Percentiles rank a stretch among this genome's conserved stretches.
Evolutionary conservation across 208 protist genomes (phyloP).

Genomic region (Naegleria fowleri): DNA sequence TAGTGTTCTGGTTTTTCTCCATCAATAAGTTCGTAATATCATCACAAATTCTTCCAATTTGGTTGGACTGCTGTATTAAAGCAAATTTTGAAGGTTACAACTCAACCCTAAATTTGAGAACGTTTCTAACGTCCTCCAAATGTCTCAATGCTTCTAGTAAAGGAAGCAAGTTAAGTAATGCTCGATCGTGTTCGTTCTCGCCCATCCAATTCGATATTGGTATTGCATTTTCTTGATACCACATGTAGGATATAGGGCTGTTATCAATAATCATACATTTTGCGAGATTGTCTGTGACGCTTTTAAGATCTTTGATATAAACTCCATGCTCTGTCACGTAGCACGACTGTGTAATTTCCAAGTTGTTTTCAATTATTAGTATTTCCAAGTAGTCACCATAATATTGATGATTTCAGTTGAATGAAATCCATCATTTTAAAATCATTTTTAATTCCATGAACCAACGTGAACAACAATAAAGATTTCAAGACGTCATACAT

Average conservation of each 20-base stretch:
- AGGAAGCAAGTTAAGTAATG: constrained; percentile 16
- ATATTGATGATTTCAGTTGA: too few relatives aligned
- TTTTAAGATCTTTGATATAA: constrained; percentile 12
- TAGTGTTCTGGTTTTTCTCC: too few relatives aligned
- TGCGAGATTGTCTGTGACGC: not conserved
- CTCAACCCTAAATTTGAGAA: not conserved
- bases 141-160: constrained; percentile 27
- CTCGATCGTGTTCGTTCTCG: not conserved
- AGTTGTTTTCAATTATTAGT: not conserved
- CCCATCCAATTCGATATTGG: not conserved
- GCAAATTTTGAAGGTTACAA: not conserved
- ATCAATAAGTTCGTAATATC: not conserved
- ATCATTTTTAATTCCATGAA: too few relatives aligned
- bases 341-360: not conserved
- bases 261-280: constrained; percentile 30
- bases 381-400: too few relatives aligned
- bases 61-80: not conserved
- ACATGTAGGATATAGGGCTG: not conserved
- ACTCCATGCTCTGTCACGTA: not conserved
- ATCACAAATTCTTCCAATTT: not conserved
- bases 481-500: too few relatives aligned
- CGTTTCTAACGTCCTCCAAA: not conserved
- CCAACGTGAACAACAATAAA: too few relatives aligned
- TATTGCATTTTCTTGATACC: constrained; percentile 26
- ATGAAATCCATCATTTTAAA: too few relatives aligned